Evolutionary conservation across 148 eudicot species (phyloP), one percentile per base, ranked within the genome.

Genomic region (Linanthus parryae): DNA sequence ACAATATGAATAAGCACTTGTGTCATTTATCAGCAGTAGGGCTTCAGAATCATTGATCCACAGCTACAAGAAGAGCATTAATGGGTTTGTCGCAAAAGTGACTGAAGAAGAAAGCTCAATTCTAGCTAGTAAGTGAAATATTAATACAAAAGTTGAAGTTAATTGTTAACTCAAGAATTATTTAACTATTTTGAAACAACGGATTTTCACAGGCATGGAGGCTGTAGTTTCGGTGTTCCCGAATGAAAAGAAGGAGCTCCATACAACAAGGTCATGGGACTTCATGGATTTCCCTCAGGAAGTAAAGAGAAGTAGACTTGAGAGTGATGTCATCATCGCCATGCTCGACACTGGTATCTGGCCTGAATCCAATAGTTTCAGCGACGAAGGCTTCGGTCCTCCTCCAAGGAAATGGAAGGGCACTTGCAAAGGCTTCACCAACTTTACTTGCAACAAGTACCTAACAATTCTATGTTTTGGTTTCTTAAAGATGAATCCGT

Each of bases 401-500:
- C 73, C 78, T 15, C 75, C 78, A 7, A 1, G 45, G 22, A 69
- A 59, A 63, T 77, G 74, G 73, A 73, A 77, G 59, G 82, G 82
- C 27, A 13, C 15, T 23, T 77, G 82, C 19, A 48, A 69, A 24
- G 13, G 48, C 56, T 53, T 71, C 35, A 4, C 30, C 7, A 65
- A 77, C 27, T 69, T 72, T 45, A 68, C 82, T 33, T 76, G 81
- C 61, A 76, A 76, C 77, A 76, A 76, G 81, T 76, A 76, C 44
- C 24, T 8, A 22, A 4, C 2, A 31, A 31, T 5, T 4, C 5
- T 4, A 31, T n/a, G n/a, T n/a, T n/a, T n/a, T n/a, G n/a, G n/a
- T n/a, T n/a, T n/a, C n/a, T n/a, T n/a, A n/a, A n/a, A n/a, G n/a
- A n/a, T n/a, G n/a, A n/a, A n/a, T n/a, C n/a, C n/a, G n/a, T n/a